Conservation (phyloP, 164 flowering plant species). For the Akebia trifoliata region DNA sequence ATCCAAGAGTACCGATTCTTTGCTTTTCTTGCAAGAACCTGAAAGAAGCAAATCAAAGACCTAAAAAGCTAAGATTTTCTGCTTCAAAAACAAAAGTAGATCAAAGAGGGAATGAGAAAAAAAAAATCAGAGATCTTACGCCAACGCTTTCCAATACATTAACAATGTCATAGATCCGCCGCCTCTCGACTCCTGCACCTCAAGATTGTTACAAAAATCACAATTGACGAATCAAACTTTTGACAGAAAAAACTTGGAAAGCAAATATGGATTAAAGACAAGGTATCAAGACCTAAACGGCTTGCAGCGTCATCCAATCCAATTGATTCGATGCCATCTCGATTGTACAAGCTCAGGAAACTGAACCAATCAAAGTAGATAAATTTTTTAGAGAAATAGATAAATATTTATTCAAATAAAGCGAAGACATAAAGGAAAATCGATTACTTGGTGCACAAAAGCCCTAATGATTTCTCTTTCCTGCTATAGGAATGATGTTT, state of each 20-base stretch:
- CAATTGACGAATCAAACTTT: not conserved
- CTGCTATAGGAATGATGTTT: conserved; percentile 39
- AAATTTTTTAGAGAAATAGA: not conserved
- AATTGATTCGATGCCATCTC: conserved; percentile 60
- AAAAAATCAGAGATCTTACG: conserved; percentile 34
- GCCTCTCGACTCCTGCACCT: conserved; percentile 81
- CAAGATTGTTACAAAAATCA: conserved; percentile 5
- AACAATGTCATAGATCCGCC: conserved; percentile 96
- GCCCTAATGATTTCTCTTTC: no score
- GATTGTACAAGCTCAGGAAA: conserved; percentile 72
- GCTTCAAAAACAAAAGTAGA: not conserved
- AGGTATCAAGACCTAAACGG: conserved; percentile 54
- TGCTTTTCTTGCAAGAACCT: conserved; percentile 81
- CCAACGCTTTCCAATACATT: conserved; percentile 96
- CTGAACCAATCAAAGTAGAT: conserved; percentile 29
- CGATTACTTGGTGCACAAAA: conserved; percentile 69
- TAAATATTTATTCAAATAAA: not conserved
- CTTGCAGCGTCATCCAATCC: conserved; percentile 83
- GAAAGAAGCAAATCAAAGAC: conserved; percentile 5
- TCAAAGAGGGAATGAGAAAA: not conserved
- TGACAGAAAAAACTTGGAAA: not conserved
- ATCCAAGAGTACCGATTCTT: conserved; percentile 87
- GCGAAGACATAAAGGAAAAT: not conserved
- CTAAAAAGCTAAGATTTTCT: conserved; percentile 1
- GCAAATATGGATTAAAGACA: no score